These are phyloP conservation scores for Trametes sp. DNA, from an alignment of 1,284 basidiomycete genomes.

Conservation along the genomic window DNA sequence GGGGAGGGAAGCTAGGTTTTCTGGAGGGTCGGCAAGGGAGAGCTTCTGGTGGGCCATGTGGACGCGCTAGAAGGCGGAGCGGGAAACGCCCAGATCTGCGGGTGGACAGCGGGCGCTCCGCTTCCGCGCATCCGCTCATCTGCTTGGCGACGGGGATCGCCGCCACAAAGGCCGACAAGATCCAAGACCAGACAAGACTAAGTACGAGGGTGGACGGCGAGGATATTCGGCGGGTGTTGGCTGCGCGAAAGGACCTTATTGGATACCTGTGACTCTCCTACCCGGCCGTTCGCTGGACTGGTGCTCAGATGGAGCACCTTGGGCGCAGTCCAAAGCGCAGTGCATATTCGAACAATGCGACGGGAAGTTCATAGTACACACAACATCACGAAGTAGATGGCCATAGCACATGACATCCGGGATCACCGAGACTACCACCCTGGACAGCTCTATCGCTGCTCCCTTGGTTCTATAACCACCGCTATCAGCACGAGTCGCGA, in stretches of 20 bases:
- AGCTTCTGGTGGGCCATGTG: neutral
- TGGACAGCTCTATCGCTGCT: conserved; percentile 37
- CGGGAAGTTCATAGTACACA: conserved; percentile 18
- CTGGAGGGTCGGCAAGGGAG: neutral
- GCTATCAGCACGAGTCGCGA: neutral
- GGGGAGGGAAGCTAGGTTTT: too few species aligned
- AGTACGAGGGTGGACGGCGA: too few species aligned
- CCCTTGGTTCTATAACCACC: conserved; percentile 41
- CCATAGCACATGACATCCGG: conserved; percentile 19
- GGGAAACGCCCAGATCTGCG: neutral
- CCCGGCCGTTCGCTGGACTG: too few species aligned
- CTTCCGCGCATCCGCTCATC: neutral
- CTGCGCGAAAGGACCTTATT: too few species aligned
- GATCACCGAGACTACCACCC: conserved; percentile 1
- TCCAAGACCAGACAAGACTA: too few species aligned
- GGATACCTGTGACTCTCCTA: too few species aligned
- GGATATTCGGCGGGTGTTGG: too few species aligned
- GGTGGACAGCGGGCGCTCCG: too few species aligned
- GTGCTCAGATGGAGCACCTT: too few species aligned
- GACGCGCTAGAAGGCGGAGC: neutral
- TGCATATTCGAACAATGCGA: neutral
- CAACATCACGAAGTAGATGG: conserved; percentile 26
- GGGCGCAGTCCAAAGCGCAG: neutral
- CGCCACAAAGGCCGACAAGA: too few species aligned
- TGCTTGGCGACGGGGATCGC: neutral